A percentile compares a stretch with the other conserved stretches of the same genome.
These are phyloP conservation scores for Aspergillus amoenus DNA, from an alignment of 2,329 filamentous ascomycete species.

Conservation along the genomic window DNA sequence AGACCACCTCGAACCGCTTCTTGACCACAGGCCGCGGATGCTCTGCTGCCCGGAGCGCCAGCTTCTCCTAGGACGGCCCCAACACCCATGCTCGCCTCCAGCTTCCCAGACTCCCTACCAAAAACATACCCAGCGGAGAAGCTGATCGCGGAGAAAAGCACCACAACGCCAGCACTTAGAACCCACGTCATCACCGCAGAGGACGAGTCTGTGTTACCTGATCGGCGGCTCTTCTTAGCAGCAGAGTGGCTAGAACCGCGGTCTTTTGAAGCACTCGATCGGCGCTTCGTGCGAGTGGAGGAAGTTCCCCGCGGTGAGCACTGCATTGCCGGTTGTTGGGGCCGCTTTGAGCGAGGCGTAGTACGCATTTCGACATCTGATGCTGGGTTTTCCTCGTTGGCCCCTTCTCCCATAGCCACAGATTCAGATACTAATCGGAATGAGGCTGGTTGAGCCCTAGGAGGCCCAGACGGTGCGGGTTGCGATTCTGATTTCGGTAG, in stretches of 20 bases:
- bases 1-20: constrained; percentile 47
- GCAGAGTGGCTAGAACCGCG: constrained; percentile 29
- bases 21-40: constrained; percentile 43
- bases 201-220: constrained; percentile 29
- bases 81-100: constrained; percentile 45
- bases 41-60: constrained; percentile 27
- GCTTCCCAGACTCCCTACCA: constrained; percentile 57
- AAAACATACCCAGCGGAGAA: constrained; percentile 65
- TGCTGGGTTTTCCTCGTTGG: constrained; percentile 23
- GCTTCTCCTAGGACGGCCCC: constrained; percentile 27
- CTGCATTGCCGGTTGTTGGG: constrained; percentile 23
- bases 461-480: constrained; percentile 24
- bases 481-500: constrained; percentile 61
- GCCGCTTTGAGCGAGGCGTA: constrained; percentile 20
- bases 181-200: constrained; percentile 64
- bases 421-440: constrained; percentile 63
- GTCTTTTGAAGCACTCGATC: constrained; percentile 41
- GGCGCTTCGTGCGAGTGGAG: constrained; percentile 29
- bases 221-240: constrained; percentile 37
- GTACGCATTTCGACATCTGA: constrained; percentile 22
- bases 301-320: constrained; percentile 13
- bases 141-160: constrained; percentile 63
- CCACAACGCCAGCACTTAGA: constrained; percentile 63
- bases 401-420: constrained; percentile 51
- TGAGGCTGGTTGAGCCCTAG: constrained; percentile 47